Evolutionary conservation across 495 filamentous ascomycete genomes (phyloP).

Genomic region (Talaromyces stipitatus): DNA sequence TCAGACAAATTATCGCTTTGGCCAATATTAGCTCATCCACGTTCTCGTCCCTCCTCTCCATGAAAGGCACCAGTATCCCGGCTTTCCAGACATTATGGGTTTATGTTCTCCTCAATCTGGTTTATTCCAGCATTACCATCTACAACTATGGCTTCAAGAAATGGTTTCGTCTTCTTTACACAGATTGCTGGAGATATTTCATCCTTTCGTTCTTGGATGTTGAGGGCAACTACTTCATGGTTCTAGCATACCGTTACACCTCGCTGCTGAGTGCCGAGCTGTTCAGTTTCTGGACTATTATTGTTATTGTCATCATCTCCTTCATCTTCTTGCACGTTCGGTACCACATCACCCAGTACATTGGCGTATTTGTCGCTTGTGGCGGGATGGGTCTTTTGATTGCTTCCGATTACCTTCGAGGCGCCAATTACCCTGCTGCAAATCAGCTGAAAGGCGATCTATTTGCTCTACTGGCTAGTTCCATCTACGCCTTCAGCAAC

Average conservation of each 20-base stretch:
- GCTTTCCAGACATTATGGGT: slow-evolving; percentile 95
- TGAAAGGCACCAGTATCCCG: slow-evolving; percentile 69
- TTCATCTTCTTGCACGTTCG: slow-evolving; percentile 76
- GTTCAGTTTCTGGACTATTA: slow-evolving; percentile 98
- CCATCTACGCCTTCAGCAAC: slow-evolving; percentile 88
- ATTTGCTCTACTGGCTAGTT: slow-evolving; percentile 81
- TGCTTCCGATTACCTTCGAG: slow-evolving; percentile 79
- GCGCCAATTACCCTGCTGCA: slow-evolving; percentile 44
- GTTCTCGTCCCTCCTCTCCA: slow-evolving; percentile 67
- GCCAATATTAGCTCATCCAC: slow-evolving; percentile 88
- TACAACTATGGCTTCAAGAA: slow-evolving; percentile 73
- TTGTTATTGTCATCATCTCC: slow-evolving; percentile 81
- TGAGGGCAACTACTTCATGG: slow-evolving; percentile 95
- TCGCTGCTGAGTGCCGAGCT: slow-evolving; percentile 86
- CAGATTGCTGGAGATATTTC: slow-evolving; percentile 88
- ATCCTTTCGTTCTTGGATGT: slow-evolving; percentile 91
- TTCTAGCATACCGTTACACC: slow-evolving; percentile 89
- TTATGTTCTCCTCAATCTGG: slow-evolving; percentile 76
- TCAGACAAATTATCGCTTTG: slow-evolving; percentile 73
- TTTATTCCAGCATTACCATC: slow-evolving; percentile 77
- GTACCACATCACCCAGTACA: slow-evolving; percentile 76
- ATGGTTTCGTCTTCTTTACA: slow-evolving; percentile 54
- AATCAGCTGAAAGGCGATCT: slow-evolving; percentile 87
- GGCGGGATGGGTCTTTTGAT: slow-evolving; percentile 88
- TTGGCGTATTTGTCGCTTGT: slow-evolving; percentile 83